phyloP scores from a whole-genome alignment of 73 alveolate genomes.

The Paramecium sonneborni region DNA sequence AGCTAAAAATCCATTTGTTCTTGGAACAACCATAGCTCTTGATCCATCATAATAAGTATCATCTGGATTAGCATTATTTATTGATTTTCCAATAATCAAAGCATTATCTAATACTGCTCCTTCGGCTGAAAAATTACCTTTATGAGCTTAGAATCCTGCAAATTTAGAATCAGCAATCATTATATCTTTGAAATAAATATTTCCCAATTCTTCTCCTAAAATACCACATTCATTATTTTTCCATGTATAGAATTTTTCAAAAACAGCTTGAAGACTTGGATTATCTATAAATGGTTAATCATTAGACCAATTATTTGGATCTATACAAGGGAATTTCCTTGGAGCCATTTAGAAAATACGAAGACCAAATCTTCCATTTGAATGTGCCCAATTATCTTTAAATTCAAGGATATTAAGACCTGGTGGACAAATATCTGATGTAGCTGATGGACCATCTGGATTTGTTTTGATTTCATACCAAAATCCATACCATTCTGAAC shows the following conservation, averaged over 20 bases:
- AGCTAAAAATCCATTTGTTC: conserved; percentile 73
- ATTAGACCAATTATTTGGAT: background rate
- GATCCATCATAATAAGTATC: background rate
- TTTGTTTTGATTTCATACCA: conserved; percentile 78
- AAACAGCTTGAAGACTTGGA: conserved; percentile 63
- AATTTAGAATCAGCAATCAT: conserved; percentile 69
- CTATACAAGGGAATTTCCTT: conserved; percentile 63
- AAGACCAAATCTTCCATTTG: conserved; percentile 87
- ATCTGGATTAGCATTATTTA: conserved; percentile 56
- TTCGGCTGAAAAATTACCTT: conserved; percentile 60
- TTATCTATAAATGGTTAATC: conserved; percentile 49
- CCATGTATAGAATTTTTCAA: conserved; percentile 61
- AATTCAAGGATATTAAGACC: conserved; percentile 67
- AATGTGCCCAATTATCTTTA: conserved; percentile 84
- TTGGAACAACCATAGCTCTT: conserved; percentile 74
- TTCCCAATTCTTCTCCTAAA: conserved; percentile 78
- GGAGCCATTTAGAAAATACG: conserved; percentile 80
- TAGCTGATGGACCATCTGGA: conserved; percentile 87
- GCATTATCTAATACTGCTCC: conserved; percentile 62
- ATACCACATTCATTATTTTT: conserved; percentile 76
- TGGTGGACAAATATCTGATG: conserved; percentile 81
- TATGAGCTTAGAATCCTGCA: conserved; percentile 73
- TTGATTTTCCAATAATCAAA: conserved; percentile 76
- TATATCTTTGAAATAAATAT: conserved; percentile 61
- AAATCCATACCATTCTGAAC: conserved; percentile 88